phyloP scores from a whole-genome alignment of 2,329 filamentous ascomycete genomes.

The Fusarium sp. region DNA sequence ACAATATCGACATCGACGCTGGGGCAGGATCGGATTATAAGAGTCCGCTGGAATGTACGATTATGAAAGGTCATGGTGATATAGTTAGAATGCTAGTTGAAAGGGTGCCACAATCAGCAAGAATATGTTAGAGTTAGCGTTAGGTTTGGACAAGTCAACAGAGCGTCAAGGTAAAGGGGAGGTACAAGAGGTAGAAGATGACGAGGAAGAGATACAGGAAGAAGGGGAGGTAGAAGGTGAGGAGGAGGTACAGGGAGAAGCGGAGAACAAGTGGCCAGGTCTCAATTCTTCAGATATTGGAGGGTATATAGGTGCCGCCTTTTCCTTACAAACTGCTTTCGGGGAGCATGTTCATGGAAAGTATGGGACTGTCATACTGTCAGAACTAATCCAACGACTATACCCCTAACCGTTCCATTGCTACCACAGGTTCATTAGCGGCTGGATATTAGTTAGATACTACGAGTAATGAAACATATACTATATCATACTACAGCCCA shows the following conservation, averaged over 20 bases:
- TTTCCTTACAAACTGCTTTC: background rate
- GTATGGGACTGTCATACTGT: accelerated
- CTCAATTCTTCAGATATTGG: accelerated
- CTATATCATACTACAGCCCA: too few relatives aligned
- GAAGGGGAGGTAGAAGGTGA: too few relatives aligned
- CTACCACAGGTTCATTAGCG: too few relatives aligned
- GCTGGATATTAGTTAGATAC: too few relatives aligned
- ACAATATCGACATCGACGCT: background rate
- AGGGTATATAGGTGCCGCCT: accelerated
- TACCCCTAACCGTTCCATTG: background rate
- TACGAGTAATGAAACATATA: too few relatives aligned
- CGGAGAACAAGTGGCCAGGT: background rate
- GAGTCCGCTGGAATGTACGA: background rate
- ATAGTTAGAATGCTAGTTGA: background rate
- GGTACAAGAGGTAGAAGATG: too few relatives aligned
- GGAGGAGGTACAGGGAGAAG: background rate
- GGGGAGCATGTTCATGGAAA: background rate
- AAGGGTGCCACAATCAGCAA: background rate
- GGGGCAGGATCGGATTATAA: background rate
- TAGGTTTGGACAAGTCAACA: accelerated
- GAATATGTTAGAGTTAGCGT: accelerated
- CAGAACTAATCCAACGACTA: background rate
- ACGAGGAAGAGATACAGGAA: too few relatives aligned
- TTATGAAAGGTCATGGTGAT: accelerated
- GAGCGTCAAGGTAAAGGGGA: too few relatives aligned